Evolutionary conservation across 495 filamentous ascomycete species (phyloP).

Genomic region (Evernia prunastri): DNA sequence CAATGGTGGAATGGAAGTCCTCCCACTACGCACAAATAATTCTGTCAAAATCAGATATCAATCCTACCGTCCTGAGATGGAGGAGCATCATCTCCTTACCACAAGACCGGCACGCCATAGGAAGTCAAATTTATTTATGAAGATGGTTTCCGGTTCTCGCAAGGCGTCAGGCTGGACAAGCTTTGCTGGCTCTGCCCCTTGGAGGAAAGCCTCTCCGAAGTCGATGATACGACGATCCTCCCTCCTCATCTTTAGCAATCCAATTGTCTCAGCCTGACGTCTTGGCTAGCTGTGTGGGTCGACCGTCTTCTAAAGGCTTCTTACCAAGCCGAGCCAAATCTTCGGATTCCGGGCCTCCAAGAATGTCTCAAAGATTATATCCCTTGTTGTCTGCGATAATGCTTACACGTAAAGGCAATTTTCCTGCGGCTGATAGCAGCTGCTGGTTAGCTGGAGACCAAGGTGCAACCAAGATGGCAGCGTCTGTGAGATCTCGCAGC

Average conservation of each 20-base stretch:
- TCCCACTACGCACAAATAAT: neutral
- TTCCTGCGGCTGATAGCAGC: constrained; percentile 3
- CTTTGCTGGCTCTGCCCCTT: constrained; percentile 24
- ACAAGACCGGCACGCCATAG: constrained; percentile 41
- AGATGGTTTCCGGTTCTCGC: constrained; percentile 41
- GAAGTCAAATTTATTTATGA: constrained; percentile 37
- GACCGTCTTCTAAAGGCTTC: constrained; percentile 27
- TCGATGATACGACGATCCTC: constrained; percentile 41
- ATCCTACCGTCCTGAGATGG: neutral
- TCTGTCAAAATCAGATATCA: neutral
- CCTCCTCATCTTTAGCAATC: constrained; percentile 37
- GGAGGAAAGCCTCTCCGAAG: constrained; percentile 40
- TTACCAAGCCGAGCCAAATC: constrained; percentile 33
- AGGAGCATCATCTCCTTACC: constrained; percentile 26
- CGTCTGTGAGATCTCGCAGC: neutral
- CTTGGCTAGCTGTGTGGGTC: constrained; percentile 38
- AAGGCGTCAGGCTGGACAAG: constrained; percentile 35
- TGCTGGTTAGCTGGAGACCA: neutral
- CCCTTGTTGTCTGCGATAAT: constrained; percentile 27
- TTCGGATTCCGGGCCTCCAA: constrained; percentile 36
- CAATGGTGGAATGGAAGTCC: neutral
- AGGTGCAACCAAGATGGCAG: neutral
- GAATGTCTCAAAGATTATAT: constrained; percentile 30
- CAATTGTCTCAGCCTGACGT: constrained; percentile 32
- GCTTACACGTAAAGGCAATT: constrained; percentile 5